A percentile compares a stretch with the other conserved stretches of the same genome.
Evolutionary conservation across 2,329 filamentous ascomycete genomes (phyloP).

Genomic region (Polytolypa hystricis): DNA sequence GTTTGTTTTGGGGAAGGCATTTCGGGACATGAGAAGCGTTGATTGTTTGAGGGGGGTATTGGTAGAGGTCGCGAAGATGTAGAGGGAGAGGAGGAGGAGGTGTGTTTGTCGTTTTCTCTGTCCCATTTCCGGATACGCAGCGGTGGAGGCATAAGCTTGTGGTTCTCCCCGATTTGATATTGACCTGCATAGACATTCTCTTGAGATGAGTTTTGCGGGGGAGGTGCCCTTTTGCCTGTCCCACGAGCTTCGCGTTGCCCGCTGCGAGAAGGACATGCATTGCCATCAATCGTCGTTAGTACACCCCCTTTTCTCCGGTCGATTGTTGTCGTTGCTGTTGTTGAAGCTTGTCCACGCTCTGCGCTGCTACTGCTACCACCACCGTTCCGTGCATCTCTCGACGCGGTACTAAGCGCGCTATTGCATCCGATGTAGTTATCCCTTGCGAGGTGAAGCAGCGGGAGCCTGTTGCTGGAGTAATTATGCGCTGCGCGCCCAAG

Average conservation of each 20-base stretch:
- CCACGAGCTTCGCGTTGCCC: background rate
- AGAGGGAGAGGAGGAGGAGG: slow-evolving; percentile 14
- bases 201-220: no score
- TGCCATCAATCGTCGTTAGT: no score
- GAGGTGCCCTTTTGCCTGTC: no score
- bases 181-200: background rate
- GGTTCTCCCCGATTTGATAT: slow-evolving; percentile 5
- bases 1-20: no score
- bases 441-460: slow-evolving; percentile 30
- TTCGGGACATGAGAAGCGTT: no score
- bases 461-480: slow-evolving; percentile 35
- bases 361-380: background rate
- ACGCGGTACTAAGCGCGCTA: slow-evolving; percentile 5
- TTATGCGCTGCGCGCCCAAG: slow-evolving; percentile 37
- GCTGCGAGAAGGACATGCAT: no score
- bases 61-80: slow-evolving; percentile 16
- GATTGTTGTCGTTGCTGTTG: background rate
- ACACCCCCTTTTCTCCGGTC: background rate
- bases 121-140: slow-evolving; percentile 18
- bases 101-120: background rate
- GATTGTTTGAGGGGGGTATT: slow-evolving; percentile 4
- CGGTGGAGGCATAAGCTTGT: slow-evolving; percentile 17
- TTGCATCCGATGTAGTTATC: slow-evolving; percentile 27
- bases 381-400: background rate
- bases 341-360: background rate